Percentiles rank a stretch among this genome's conserved stretches.
Evolutionary conservation across 1,139 yeast species (phyloP).

Genomic region (Martiniozyma asiatica): DNA sequence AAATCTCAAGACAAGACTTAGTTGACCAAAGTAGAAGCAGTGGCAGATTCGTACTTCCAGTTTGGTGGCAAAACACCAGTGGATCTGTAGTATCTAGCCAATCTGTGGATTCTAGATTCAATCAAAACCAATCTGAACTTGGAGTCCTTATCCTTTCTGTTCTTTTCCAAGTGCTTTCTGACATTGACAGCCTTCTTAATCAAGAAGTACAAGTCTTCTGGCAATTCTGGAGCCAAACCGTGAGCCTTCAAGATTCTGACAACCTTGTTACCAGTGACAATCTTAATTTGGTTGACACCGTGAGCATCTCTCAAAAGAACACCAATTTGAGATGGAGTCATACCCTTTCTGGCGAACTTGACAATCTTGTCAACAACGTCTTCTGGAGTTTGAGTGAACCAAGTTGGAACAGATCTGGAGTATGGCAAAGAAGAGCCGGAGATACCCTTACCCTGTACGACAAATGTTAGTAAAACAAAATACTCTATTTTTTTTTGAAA

Average conservation of each 20-base stretch:
- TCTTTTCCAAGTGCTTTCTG: conserved; percentile 99
- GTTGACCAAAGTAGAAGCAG: conserved; percentile 99
- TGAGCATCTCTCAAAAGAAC: conserved; percentile 99
- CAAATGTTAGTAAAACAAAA: conserved; percentile 10
- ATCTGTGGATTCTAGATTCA: conserved; percentile 99
- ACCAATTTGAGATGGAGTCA: conserved; percentile 99
- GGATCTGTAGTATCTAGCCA: conserved; percentile 99
- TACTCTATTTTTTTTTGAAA: conserved; percentile 9
- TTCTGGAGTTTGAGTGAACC: conserved; percentile 97
- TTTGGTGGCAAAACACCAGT: conserved; percentile 98
- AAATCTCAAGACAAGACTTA: conserved; percentile 43
- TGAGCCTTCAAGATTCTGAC: conserved; percentile 97
- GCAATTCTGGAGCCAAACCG: conserved; percentile 99
- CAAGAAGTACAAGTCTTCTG: conserved; percentile 98
- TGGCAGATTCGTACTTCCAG: conserved; percentile 99
- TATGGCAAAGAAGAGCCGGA: conserved; percentile 98
- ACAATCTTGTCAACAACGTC: conserved; percentile 95
- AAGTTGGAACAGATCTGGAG: conserved; percentile 97
- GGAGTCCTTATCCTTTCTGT: conserved; percentile 99
- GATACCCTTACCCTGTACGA: conserved; percentile 89
- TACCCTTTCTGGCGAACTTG: conserved; percentile 99
- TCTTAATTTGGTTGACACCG: conserved; percentile 97
- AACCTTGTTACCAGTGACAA: conserved; percentile 99
- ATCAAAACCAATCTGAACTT: conserved; percentile 99
- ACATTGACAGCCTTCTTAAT: conserved; percentile 99